Percentiles rank a stretch among this genome's conserved stretches.
These are phyloP conservation scores for Thymus mandschuricus DNA, from an alignment of 257 asterid genomes.

Conservation along the genomic window DNA sequence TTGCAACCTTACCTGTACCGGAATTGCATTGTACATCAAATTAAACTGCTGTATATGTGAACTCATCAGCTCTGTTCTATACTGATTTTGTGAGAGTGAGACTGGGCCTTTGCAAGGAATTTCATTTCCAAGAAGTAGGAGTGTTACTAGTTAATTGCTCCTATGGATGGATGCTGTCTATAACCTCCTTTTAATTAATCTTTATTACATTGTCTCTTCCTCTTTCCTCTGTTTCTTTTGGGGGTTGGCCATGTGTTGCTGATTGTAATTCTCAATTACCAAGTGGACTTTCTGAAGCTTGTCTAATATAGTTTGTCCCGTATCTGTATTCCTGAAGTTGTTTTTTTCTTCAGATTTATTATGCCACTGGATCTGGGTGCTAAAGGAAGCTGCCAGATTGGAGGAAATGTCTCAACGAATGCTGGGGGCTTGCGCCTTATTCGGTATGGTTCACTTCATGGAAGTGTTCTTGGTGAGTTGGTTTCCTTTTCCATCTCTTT, in stretches of 20 bases:
- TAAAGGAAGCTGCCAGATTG: conserved; percentile 99
- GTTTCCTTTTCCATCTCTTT: conserved; percentile 16
- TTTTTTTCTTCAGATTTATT: conserved; percentile 58
- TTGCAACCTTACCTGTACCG: too few relatives aligned
- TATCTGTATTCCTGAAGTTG: conserved; percentile 21
- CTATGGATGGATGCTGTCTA: background rate
- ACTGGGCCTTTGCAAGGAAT: conserved; percentile 3
- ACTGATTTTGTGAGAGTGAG: background rate
- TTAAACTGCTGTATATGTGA: background rate
- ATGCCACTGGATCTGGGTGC: conserved; percentile 99
- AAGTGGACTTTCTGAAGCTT: conserved; percentile 23
- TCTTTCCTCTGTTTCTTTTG: background rate
- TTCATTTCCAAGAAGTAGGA: conserved; percentile 9
- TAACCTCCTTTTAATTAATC: background rate
- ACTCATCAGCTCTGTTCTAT: background rate
- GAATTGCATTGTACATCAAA: conserved; percentile 5
- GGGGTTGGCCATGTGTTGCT: background rate
- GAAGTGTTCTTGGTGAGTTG: conserved; percentile 86
- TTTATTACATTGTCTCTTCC: conserved; percentile 4
- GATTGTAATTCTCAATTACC: conserved; percentile 1
- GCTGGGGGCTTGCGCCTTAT: conserved; percentile 99
- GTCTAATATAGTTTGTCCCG: conserved; percentile 14
- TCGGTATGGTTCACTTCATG: conserved; percentile 96
- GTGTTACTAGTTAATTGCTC: conserved; percentile 5
- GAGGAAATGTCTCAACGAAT: conserved; percentile 96